phyloP scores from a whole-genome alignment of 2,329 filamentous ascomycete species.

The Claviceps sp. region DNA sequence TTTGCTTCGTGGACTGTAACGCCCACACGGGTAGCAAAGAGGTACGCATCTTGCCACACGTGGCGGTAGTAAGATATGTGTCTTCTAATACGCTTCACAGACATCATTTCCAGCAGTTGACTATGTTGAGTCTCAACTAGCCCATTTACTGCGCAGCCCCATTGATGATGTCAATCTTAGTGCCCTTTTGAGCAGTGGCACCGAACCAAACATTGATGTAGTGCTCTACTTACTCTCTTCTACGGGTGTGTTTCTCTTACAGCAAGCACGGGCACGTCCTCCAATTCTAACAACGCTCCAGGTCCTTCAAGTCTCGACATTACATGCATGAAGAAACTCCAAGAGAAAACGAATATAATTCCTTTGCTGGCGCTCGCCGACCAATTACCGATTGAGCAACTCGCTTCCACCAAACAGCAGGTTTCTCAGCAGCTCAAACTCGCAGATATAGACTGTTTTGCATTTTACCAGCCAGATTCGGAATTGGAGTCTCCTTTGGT shows the following conservation, averaged over 20 bases:
- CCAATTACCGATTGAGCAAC: constrained; percentile 43
- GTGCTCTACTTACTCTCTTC: constrained; percentile 70
- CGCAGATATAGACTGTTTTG: constrained; percentile 50
- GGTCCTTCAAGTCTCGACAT: constrained; percentile 38
- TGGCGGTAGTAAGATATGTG: background rate
- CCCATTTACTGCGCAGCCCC: constrained; percentile 30
- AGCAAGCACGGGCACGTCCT: background rate
- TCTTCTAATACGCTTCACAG: background rate
- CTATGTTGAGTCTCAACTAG: constrained; percentile 49
- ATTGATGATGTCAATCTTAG: constrained; percentile 62
- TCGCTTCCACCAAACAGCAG: constrained; percentile 44
- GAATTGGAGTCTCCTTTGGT: constrained; percentile 28
- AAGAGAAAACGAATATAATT: constrained; percentile 68
- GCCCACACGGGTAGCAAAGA: constrained; percentile 43
- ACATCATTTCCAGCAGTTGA: constrained; percentile 29
- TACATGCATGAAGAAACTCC: constrained; percentile 56
- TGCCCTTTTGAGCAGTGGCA: constrained; percentile 64
- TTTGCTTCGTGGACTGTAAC: constrained; percentile 85
- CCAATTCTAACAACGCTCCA: constrained; percentile 11
- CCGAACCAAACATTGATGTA: constrained; percentile 71
- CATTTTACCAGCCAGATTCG: constrained; percentile 36
- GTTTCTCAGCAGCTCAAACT: constrained; percentile 42
- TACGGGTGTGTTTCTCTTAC: constrained; percentile 32
- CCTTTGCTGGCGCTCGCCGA: constrained; percentile 72
- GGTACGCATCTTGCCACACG: constrained; percentile 23